Percentiles rank a stretch among this genome's conserved stretches.
Conservation (phyloP, 345 rosid genomes). For the Luvunga scandens region DNA sequence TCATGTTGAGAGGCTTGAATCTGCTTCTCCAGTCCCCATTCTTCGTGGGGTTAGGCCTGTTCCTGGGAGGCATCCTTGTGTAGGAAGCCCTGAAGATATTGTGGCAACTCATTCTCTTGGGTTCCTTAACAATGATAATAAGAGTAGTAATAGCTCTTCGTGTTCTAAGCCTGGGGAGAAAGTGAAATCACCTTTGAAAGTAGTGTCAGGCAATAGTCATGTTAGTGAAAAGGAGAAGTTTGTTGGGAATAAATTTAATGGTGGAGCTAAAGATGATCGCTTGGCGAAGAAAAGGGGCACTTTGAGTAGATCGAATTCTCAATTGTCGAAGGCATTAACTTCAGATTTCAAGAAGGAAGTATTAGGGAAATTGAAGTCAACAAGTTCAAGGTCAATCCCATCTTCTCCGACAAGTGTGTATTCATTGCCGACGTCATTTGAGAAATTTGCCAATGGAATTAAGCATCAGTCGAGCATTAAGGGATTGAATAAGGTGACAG, state of each 20-base stretch:
- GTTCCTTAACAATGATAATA: slow-evolving; percentile 48
- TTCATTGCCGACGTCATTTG: slow-evolving; percentile 81
- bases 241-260: slow-evolving; percentile 42
- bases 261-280: slow-evolving; percentile 50
- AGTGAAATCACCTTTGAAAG: slow-evolving; percentile 40
- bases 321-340: slow-evolving; percentile 37
- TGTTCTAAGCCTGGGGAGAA: slow-evolving; percentile 48
- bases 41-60: slow-evolving; percentile 90
- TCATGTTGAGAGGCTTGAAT: slow-evolving; percentile 87
- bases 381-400: slow-evolving; percentile 75
- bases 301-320: slow-evolving; percentile 57
- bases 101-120: slow-evolving; percentile 78
- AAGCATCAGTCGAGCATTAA: slow-evolving; percentile 69
- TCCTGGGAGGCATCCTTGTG: slow-evolving; percentile 94
- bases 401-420: slow-evolving; percentile 88
- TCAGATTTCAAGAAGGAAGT: slow-evolving; percentile 64
- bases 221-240: slow-evolving; percentile 51
- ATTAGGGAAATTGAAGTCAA: slow-evolving; percentile 48
- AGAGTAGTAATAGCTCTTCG: slow-evolving; percentile 28
- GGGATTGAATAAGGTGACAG: slow-evolving; percentile 50
- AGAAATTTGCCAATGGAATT: slow-evolving; percentile 76
- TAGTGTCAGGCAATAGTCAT: slow-evolving; percentile 19
- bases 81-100: slow-evolving; percentile 95
- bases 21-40: slow-evolving; percentile 92
- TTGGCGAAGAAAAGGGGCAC: slow-evolving; percentile 33